Evolutionary conservation across 805 yeast genomes (phyloP).

Genomic region (Teunomyces gatunensis): DNA sequence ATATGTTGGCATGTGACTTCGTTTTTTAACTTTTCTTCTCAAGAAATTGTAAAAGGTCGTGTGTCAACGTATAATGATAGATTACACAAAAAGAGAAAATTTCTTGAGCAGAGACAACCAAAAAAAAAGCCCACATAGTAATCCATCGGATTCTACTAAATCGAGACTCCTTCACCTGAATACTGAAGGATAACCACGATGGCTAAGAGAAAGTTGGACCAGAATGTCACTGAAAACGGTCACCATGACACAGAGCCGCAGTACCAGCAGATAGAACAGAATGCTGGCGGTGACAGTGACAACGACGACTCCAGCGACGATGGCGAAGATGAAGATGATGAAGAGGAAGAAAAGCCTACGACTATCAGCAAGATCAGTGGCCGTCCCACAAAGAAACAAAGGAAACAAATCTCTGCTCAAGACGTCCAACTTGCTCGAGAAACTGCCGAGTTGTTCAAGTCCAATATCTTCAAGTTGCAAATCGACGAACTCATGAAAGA

Average conservation of each 20-base stretch:
- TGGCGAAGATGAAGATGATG: conserved; percentile 26
- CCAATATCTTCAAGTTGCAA: conserved; percentile 92
- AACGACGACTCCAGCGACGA: conserved; percentile 20
- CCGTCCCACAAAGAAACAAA: conserved; percentile 33
- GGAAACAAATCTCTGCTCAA: conserved; percentile 56
- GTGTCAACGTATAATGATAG: background rate
- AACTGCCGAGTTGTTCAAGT: conserved; percentile 90
- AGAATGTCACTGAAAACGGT: background rate
- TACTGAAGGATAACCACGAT: conserved; percentile 4
- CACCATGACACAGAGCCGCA: background rate
- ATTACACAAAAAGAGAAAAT: conserved; percentile 1
- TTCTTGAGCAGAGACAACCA: conserved; percentile 1
- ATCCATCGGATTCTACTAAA: conserved; percentile 1
- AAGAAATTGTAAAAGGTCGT: background rate
- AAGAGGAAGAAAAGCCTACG: conserved; percentile 7
- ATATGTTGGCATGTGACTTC: background rate
- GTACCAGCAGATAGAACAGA: conserved; percentile 3
- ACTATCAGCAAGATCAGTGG: conserved; percentile 6
- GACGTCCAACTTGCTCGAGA: conserved; percentile 91
- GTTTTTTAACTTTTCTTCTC: background rate
- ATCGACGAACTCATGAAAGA: conserved; percentile 88
- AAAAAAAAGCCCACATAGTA: conserved; percentile 3
- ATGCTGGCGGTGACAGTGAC: conserved; percentile 6
- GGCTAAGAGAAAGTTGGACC: conserved; percentile 12
- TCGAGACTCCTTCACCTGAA: conserved; percentile 1